Evolutionary conservation across 2,329 filamentous ascomycete genomes (phyloP).

Genomic region (Colletotrichum sojae): DNA sequence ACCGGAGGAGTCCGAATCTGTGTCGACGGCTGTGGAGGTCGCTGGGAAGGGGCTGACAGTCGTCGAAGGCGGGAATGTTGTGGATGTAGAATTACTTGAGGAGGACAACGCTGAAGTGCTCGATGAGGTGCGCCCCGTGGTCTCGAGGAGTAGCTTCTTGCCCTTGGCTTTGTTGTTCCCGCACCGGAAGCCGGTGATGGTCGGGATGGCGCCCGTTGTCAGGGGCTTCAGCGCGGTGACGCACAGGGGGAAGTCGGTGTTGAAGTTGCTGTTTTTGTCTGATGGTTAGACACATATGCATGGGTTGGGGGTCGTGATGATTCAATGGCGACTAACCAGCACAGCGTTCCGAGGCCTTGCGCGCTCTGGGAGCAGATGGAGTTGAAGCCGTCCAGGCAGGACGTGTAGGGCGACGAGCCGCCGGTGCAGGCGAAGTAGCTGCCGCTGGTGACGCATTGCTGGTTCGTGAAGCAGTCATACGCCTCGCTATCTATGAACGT

Average conservation of each 20-base stretch:
- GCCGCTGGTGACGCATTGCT: neutral
- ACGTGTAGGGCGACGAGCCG: conserved; percentile 14
- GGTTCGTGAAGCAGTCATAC: conserved; percentile 2
- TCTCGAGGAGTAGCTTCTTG: conserved; percentile 11
- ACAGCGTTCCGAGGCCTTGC: conserved; percentile 5
- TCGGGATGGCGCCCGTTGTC: neutral
- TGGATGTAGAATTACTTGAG: too few species aligned
- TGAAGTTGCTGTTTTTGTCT: conserved; percentile 2
- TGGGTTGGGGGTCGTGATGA: neutral
- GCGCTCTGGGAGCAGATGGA: neutral
- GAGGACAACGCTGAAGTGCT: neutral
- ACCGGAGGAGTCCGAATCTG: neutral
- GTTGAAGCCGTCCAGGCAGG: conserved; percentile 10
- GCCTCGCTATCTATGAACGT: conserved; percentile 4
- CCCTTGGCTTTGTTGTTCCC: conserved; percentile 8
- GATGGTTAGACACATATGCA: neutral
- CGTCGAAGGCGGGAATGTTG: too few species aligned
- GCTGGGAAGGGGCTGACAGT: neutral
- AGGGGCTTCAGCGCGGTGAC: conserved; percentile 1
- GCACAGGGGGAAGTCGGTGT: conserved; percentile 11
- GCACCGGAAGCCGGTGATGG: conserved; percentile 11
- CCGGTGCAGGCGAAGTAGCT: conserved; percentile 13
- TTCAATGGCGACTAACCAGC: conserved; percentile 4
- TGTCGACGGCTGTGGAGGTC: neutral
- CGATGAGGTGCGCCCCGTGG: neutral